Evolutionary conservation across 345 rosid genomes (phyloP).

Genomic region (Eucalyptus pumila): DNA sequence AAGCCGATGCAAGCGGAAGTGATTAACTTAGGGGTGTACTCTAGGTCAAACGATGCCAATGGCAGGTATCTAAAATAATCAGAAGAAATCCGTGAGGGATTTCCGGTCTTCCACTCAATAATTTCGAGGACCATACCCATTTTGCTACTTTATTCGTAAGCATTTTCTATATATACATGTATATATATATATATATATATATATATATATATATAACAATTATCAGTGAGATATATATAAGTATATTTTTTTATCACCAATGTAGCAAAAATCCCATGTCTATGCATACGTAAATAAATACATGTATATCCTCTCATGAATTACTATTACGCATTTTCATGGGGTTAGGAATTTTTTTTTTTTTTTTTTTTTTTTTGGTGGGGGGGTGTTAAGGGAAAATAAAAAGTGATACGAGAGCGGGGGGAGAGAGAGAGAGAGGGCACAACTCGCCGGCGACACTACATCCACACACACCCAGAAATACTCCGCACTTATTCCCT

Average conservation of each 20-base stretch:
- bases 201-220: background rate
- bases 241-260: background rate
- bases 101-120: background rate
- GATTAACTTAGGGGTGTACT: fast-evolving
- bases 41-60: fast-evolving
- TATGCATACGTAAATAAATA: too few relatives aligned
- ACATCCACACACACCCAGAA: background rate
- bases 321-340: background rate
- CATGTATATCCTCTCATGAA: background rate
- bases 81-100: fast-evolving
- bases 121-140: fast-evolving
- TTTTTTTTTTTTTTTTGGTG: too few relatives aligned
- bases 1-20: fast-evolving
- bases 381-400: too few relatives aligned
- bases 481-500: background rate
- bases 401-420: background rate
- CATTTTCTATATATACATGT: background rate
- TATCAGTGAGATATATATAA: fast-evolving
- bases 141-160: background rate
- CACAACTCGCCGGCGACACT: background rate
- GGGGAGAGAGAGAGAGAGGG: background rate
- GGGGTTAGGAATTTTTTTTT: background rate
- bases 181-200: too few relatives aligned
- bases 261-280: background rate
- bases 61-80: fast-evolving